These are phyloP conservation scores for Suhomyces faveliae DNA, from an alignment of 805 yeast genomes.

Conservation along the genomic window DNA sequence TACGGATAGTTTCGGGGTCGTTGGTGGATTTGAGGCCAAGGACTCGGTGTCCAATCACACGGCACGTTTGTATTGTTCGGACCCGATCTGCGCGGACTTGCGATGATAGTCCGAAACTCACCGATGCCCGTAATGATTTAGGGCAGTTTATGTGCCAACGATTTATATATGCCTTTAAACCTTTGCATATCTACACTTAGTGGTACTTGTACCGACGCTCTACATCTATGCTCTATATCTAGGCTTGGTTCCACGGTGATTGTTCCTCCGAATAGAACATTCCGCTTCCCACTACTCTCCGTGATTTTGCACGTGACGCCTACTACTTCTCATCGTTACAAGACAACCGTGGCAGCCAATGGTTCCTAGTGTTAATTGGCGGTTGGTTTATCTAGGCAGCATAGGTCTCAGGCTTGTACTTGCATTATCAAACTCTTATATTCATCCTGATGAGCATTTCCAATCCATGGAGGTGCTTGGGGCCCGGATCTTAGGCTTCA, in stretches of 20 bases:
- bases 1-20: background rate
- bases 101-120: background rate
- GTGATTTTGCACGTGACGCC: background rate
- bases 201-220: too few species aligned
- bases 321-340: background rate
- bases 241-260: too few species aligned
- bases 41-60: slow-evolving; percentile 3
- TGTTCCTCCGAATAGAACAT: background rate
- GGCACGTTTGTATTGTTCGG: background rate
- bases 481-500: slow-evolving; percentile 42
- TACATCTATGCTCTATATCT: too few species aligned
- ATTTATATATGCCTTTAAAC: too few species aligned
- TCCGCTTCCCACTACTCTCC: background rate
- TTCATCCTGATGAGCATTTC: slow-evolving; percentile 97
- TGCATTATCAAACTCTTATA: slow-evolving; percentile 72
- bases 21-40: background rate
- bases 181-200: too few species aligned
- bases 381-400: slow-evolving; percentile 44
- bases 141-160: too few species aligned
- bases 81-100: slow-evolving; percentile 5
- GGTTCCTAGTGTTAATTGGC: slow-evolving; percentile 37
- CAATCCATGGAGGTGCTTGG: slow-evolving; percentile 81
- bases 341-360: background rate
- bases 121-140: too few species aligned
- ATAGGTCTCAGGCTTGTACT: slow-evolving; percentile 52